Evolutionary conservation across 2,329 filamentous ascomycete genomes (phyloP).

Genomic region (Xylariaceae sp.): DNA sequence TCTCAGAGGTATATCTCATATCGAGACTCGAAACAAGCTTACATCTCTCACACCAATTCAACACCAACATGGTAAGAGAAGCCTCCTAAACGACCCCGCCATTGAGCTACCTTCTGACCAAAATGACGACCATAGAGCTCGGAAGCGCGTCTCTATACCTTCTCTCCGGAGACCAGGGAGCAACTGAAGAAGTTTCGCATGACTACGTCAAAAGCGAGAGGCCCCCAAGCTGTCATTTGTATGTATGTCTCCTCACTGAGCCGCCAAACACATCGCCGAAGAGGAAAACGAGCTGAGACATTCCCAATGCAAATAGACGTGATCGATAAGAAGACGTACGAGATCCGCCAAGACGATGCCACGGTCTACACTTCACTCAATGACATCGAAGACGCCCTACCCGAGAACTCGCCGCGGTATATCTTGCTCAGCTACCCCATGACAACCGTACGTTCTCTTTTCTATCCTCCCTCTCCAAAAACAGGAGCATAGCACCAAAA

Average conservation of each 20-base stretch:
- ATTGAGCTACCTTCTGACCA: background rate
- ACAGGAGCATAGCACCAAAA: no score
- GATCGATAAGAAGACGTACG: constrained; percentile 85
- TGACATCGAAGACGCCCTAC: constrained; percentile 81
- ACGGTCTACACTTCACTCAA: constrained; percentile 75
- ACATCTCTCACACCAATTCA: background rate
- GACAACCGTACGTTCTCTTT: constrained; percentile 64
- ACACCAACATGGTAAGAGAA: constrained; percentile 14
- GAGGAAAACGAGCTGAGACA: constrained; percentile 1
- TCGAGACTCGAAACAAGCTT: no score
- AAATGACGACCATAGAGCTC: constrained; percentile 48
- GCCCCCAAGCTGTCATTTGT: constrained; percentile 93
- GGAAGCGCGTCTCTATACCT: constrained; percentile 86
- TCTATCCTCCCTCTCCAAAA: no score
- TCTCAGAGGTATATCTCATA: no score
- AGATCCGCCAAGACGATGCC: constrained; percentile 79
- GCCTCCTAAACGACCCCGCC: constrained; percentile 10
- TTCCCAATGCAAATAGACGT: constrained; percentile 55
- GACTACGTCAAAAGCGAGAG: constrained; percentile 76
- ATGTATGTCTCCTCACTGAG: constrained; percentile 44
- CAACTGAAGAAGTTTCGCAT: constrained; percentile 93
- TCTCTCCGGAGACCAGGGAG: constrained; percentile 85
- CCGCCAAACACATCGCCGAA: constrained; percentile 7
- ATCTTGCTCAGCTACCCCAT: constrained; percentile 87
- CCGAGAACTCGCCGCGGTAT: constrained; percentile 86